Evolutionary conservation across 441 rosid genomes (phyloP).

Genomic region (Adansonia grandidieri): DNA sequence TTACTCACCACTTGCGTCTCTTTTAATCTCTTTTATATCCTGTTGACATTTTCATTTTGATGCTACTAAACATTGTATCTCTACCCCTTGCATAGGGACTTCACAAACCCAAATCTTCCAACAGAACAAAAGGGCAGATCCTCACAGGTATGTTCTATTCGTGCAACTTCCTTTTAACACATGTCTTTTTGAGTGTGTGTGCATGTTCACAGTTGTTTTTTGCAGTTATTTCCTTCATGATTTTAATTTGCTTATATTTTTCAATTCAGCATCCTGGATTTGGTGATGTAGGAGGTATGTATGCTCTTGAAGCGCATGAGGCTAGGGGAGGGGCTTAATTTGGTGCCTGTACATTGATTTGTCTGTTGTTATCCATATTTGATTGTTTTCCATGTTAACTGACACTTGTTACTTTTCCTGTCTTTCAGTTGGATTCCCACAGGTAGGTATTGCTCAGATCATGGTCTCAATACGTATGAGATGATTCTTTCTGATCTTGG

Average conservation of each 20-base stretch:
- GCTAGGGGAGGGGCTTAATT: conserved; percentile 41
- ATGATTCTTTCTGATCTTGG: conserved; percentile 35
- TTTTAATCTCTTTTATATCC: conserved; percentile 21
- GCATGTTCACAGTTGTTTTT: conserved; percentile 10
- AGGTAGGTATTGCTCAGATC: conserved; percentile 63
- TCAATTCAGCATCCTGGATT: conserved; percentile 68
- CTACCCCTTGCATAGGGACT: conserved; percentile 60
- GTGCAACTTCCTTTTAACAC: neutral
- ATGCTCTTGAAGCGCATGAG: conserved; percentile 41
- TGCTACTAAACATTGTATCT: conserved; percentile 18
- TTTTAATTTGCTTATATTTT: conserved; percentile 30
- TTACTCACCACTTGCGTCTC: conserved; percentile 23
- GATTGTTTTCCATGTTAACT: conserved; percentile 29
- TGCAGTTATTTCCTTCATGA: conserved; percentile 23
- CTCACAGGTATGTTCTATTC: conserved; percentile 66
- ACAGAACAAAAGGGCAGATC: conserved; percentile 90
- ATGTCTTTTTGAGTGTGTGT: neutral
- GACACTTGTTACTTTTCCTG: conserved; percentile 34
- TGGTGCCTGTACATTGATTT: conserved; percentile 24
- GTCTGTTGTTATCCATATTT: conserved; percentile 25
- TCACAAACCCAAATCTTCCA: conserved; percentile 90
- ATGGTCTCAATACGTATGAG: conserved; percentile 28
- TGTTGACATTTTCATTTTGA: conserved; percentile 7
- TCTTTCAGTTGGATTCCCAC: conserved; percentile 83
- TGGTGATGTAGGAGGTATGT: conserved; percentile 83